phyloP scores from a whole-genome alignment of 2,329 filamentous ascomycete species.

The Colletotrichum lini region DNA sequence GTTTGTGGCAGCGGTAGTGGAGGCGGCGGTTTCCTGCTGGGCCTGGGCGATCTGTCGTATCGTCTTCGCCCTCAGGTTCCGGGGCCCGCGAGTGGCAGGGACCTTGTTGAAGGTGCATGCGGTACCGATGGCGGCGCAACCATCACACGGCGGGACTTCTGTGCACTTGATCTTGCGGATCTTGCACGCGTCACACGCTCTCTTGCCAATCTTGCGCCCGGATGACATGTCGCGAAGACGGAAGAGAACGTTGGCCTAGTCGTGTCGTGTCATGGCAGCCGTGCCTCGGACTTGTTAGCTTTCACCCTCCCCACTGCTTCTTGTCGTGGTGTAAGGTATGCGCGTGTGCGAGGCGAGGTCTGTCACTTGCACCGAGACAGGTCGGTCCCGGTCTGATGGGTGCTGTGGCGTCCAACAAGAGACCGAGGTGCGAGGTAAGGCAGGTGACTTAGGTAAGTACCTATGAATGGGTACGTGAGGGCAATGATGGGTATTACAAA shows the following conservation, averaged over 20 bases:
- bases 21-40: slow-evolving; percentile 43
- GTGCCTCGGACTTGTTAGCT: background rate
- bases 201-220: slow-evolving; percentile 52
- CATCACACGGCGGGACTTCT: slow-evolving; percentile 61
- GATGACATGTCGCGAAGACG: slow-evolving; percentile 42
- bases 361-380: slow-evolving; percentile 14
- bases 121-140: slow-evolving; percentile 60
- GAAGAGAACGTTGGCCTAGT: slow-evolving; percentile 30
- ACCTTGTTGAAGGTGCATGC: slow-evolving; percentile 65
- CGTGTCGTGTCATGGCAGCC: slow-evolving; percentile 34
- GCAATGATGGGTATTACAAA: slow-evolving; percentile 26
- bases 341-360: slow-evolving; percentile 2
- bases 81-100: slow-evolving; percentile 61
- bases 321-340: background rate
- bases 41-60: slow-evolving; percentile 57
- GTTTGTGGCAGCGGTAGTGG: background rate
- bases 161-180: slow-evolving; percentile 67
- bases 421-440: slow-evolving; percentile 2
- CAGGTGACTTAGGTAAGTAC: background rate
- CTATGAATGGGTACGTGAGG: background rate
- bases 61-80: slow-evolving; percentile 61
- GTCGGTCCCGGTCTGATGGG: slow-evolving; percentile 12
- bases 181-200: slow-evolving; percentile 67
- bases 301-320: background rate
- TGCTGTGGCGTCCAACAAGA: background rate